phyloP scores from a whole-genome alignment of 805 yeast species.

The Teunomyces lycoperdinae region DNA sequence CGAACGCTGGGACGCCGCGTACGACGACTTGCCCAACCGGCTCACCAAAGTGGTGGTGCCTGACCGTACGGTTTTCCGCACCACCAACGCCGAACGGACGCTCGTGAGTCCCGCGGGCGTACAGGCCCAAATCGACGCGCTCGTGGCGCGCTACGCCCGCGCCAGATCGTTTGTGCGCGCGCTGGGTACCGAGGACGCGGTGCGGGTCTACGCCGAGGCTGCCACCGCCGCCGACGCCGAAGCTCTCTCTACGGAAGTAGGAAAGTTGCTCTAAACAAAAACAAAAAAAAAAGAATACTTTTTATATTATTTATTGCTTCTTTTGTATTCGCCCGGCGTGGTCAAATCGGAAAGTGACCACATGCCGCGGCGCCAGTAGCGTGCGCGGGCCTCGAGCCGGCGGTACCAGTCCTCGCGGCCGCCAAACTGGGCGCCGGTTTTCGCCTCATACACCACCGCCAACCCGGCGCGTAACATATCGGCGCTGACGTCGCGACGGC shows the following conservation, averaged over 20 bases:
- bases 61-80: slow-evolving; percentile 74
- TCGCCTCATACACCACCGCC: slow-evolving; percentile 86
- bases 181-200: slow-evolving; percentile 97
- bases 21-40: slow-evolving; percentile 83
- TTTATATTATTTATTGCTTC: background rate
- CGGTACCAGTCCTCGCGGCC: slow-evolving; percentile 63
- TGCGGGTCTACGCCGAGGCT: slow-evolving; percentile 93
- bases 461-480: slow-evolving; percentile 84
- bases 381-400: slow-evolving; percentile 59
- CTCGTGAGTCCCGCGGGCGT: slow-evolving; percentile 74
- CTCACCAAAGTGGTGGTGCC: slow-evolving; percentile 78
- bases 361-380: slow-evolving; percentile 55
- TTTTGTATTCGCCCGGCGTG: slow-evolving; percentile 81
- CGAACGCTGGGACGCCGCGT: slow-evolving; percentile 68
- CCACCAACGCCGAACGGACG: slow-evolving; percentile 88
- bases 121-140: slow-evolving; percentile 66
- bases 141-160: slow-evolving; percentile 50
- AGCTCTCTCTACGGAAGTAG: slow-evolving; percentile 26
- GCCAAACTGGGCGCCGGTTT: slow-evolving; percentile 80
- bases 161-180: slow-evolving; percentile 96
- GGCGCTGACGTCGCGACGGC: slow-evolving; percentile 75
- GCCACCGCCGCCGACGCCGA: slow-evolving; percentile 34
- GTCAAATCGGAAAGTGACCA: slow-evolving; percentile 58
- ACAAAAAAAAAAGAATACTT: background rate
- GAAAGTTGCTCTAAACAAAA: slow-evolving; percentile 19